These are phyloP conservation scores for Perilla frutescens DNA, from an alignment of 257 asterid genomes.

Conservation along the genomic window DNA sequence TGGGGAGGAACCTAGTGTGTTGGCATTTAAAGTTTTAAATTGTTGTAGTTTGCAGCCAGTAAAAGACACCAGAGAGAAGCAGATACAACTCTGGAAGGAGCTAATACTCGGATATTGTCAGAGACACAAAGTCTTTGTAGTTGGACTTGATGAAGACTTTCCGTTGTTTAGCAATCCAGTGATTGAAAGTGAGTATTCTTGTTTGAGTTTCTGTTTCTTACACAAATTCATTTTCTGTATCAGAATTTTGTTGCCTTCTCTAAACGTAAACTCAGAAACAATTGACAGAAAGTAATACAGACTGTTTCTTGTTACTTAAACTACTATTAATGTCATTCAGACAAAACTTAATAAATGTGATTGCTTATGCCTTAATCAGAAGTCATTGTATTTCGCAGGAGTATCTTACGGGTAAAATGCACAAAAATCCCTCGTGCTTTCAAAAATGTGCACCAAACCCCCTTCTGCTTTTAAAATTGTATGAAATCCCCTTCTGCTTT, in stretches of 20 bases:
- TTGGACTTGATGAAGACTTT: constrained; percentile 92
- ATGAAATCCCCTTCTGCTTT: too few relatives aligned
- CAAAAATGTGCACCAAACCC: too few relatives aligned
- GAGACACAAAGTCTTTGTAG: constrained; percentile 64
- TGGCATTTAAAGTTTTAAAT: constrained; percentile 20
- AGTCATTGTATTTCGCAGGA: constrained; percentile 13
- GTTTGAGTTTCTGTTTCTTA: constrained; percentile 21
- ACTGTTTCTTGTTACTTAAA: constrained; percentile 5
- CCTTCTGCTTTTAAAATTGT: too few relatives aligned
- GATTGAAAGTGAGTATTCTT: constrained; percentile 65
- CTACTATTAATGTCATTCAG: constrained; percentile 2
- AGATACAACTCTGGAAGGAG: constrained; percentile 94
- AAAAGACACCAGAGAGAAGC: constrained; percentile 92
- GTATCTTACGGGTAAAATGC: not conserved
- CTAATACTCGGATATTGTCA: constrained; percentile 79
- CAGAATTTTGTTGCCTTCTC: constrained; percentile 1
- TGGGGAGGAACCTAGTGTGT: constrained; percentile 13
- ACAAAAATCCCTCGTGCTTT: too few relatives aligned
- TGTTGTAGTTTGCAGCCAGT: constrained; percentile 88
- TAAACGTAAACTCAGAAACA: not conserved
- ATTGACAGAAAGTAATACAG: not conserved
- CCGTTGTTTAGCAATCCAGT: constrained; percentile 81
- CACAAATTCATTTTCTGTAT: constrained; percentile 20
- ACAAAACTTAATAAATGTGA: not conserved
- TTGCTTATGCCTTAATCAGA: constrained; percentile 20